These are phyloP conservation scores for Amaranthus tricolor DNA, from an alignment of 179 eudicot species.

Conservation along the genomic window DNA sequence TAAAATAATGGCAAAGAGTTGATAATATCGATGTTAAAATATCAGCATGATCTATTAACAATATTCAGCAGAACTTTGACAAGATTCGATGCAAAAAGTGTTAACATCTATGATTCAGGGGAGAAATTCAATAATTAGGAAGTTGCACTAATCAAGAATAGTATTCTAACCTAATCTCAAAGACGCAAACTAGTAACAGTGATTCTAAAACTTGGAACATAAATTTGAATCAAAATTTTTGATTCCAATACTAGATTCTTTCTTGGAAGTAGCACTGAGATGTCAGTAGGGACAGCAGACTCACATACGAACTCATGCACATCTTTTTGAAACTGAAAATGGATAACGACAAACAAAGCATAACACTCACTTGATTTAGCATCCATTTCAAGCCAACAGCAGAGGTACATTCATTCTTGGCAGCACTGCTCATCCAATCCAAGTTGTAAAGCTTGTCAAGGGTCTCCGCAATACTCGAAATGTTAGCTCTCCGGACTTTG, in stretches of 20 bases:
- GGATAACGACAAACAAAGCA: not conserved
- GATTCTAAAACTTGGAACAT: not conserved
- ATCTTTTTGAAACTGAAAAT: not conserved
- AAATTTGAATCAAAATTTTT: not conserved
- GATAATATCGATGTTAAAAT: not conserved
- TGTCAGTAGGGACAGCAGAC: not conserved
- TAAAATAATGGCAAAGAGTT: not conserved
- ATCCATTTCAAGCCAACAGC: conserved; percentile 98
- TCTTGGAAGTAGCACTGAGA: not conserved
- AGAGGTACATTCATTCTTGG: conserved; percentile 84
- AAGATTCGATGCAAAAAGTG: not conserved
- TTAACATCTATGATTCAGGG: not conserved
- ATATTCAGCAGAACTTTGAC: not conserved
- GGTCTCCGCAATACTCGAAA: conserved; percentile 48
- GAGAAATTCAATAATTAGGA: no score
- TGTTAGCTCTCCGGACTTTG: conserved; percentile 64
- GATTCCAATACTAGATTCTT: not conserved
- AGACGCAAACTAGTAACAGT: not conserved
- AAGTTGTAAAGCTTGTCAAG: conserved; percentile 75
- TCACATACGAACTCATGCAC: not conserved
- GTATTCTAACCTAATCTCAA: not conserved
- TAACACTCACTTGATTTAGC: conserved; percentile 75
- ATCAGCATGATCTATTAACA: not conserved
- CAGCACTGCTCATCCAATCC: conserved; percentile 81
- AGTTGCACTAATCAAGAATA: not conserved